These are phyloP conservation scores for Fraxinus velutina DNA, from an alignment of 305 asterid species.

Conservation along the genomic window DNA sequence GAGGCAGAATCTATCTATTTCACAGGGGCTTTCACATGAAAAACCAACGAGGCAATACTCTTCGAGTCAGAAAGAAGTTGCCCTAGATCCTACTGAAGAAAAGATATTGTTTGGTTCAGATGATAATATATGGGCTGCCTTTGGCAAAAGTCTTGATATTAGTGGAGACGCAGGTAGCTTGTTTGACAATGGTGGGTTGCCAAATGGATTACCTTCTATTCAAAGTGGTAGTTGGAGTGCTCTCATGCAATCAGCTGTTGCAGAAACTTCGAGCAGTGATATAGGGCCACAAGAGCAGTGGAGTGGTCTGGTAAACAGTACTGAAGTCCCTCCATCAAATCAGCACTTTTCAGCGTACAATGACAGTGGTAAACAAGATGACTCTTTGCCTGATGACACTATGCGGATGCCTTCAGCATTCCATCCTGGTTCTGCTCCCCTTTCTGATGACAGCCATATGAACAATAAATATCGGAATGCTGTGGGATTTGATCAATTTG, in stretches of 20 bases:
- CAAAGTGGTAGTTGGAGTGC: constrained; percentile 94
- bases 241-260: constrained; percentile 88
- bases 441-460: constrained; percentile 30
- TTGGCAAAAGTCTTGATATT: constrained; percentile 49
- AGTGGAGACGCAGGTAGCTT: constrained; percentile 53
- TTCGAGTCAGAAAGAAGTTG: constrained; percentile 51
- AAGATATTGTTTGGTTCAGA: constrained; percentile 87
- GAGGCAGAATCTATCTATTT: constrained; percentile 44
- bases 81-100: constrained; percentile 85
- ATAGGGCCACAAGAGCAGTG: constrained; percentile 58
- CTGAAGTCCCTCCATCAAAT: constrained; percentile 42
- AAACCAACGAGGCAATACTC: constrained; percentile 33
- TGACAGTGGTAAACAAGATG: constrained; percentile 37
- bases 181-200: constrained; percentile 43
- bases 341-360: constrained; percentile 34
- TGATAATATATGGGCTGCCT: constrained; percentile 77
- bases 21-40: constrained; percentile 39
- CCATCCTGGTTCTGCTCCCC: constrained; percentile 35
- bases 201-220: constrained; percentile 52
- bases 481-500: constrained; percentile 39
- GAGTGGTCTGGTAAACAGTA: constrained; percentile 59
- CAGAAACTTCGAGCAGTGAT: constrained; percentile 69
- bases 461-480: constrained; percentile 33
- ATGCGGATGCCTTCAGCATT: constrained; percentile 38
- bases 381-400: constrained; percentile 32